phyloP scores from a whole-genome alignment of 805 yeast genomes.

The Cyberlindnera lachancei region DNA sequence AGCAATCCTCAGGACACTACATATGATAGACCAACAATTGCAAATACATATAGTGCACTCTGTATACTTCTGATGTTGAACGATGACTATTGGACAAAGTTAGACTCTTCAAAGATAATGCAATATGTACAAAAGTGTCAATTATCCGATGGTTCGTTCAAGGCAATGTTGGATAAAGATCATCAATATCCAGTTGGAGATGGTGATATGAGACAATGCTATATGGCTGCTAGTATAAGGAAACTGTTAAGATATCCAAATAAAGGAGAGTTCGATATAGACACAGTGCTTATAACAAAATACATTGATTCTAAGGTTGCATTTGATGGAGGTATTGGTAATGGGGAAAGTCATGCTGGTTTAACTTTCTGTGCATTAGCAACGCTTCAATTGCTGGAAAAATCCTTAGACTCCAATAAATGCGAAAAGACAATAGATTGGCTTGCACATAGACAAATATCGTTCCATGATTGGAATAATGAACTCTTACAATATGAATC shows the following conservation, averaged over 20 bases:
- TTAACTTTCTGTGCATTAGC: slow-evolving; percentile 79
- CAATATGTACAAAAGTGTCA: slow-evolving; percentile 57
- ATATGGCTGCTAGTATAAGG: slow-evolving; percentile 63
- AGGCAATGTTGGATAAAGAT: slow-evolving; percentile 30
- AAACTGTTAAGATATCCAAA: slow-evolving; percentile 36
- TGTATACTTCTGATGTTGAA: slow-evolving; percentile 45
- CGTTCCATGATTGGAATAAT: slow-evolving; percentile 26
- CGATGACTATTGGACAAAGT: slow-evolving; percentile 30
- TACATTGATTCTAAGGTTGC: slow-evolving; percentile 32
- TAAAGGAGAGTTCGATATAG: slow-evolving; percentile 24
- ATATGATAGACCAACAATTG: slow-evolving; percentile 58
- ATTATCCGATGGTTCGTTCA: slow-evolving; percentile 49
- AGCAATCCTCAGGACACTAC: too few relatives aligned
- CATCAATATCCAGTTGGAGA: slow-evolving; percentile 46
- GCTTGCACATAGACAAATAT: slow-evolving; percentile 59
- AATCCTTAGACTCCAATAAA: slow-evolving; percentile 17
- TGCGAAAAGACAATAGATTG: slow-evolving; percentile 43
- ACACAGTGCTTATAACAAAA: slow-evolving; percentile 30
- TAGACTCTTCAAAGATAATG: slow-evolving; percentile 40
- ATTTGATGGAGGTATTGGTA: slow-evolving; percentile 69
- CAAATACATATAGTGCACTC: slow-evolving; percentile 74
- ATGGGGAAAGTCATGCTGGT: slow-evolving; percentile 77
- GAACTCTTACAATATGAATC: slow-evolving; percentile 23
- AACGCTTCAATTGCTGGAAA: slow-evolving; percentile 37
- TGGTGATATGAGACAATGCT: slow-evolving; percentile 64